Base-by-base conservation (phyloP, 345 rosid species). In the Laguncularia racemosa region DNA sequence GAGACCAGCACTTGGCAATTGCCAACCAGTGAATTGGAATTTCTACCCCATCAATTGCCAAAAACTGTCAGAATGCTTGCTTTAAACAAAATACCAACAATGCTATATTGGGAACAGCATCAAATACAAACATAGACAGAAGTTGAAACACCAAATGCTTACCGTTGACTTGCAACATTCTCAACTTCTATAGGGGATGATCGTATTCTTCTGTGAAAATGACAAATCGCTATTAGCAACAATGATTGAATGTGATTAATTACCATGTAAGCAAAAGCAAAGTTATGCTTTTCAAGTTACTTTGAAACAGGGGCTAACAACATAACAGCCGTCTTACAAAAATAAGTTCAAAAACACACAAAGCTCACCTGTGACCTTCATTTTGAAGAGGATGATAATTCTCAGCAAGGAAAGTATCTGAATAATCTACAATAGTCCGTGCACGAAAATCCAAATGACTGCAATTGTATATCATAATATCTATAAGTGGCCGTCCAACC, bases 281-380 rank as follows among this genome's bases (percentile, higher is more conserved):
- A 33, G 40, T 33, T 4, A 33, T 6, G 40, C 40, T 33, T 33
- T 33, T 9, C 11, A 33, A 9, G 9, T 33, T 33, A 33, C 40
- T 4, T 33, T 33, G 7, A 33, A 9, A 33, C 40, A 19, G 54
- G 26, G 54, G 13, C 26, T 12, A 21, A 18, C 12, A 51, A 51
- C 33, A 51, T 51, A 16, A n/a, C 1, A 33, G 40, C 40, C 40
- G 9, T 9, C 40, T 33, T 9, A 33, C 9, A 9, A 33, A 33
- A 33, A 33, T 33, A 40, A 46, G 44, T 58, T 16, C 57, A 19
- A 71, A 7, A 63, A 46, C 48, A 55, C 13, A 9, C 45, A 62
- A 58, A 56, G 61, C 70, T 66, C 74, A 79, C 85, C 63, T 54
- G 70, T 64, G 77, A 58, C 71, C 67, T 61, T 66, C 71, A 50